Conservation (phyloP, 202 grass and related monocot genomes). For the Miscanthus sacchariflorus region DNA sequence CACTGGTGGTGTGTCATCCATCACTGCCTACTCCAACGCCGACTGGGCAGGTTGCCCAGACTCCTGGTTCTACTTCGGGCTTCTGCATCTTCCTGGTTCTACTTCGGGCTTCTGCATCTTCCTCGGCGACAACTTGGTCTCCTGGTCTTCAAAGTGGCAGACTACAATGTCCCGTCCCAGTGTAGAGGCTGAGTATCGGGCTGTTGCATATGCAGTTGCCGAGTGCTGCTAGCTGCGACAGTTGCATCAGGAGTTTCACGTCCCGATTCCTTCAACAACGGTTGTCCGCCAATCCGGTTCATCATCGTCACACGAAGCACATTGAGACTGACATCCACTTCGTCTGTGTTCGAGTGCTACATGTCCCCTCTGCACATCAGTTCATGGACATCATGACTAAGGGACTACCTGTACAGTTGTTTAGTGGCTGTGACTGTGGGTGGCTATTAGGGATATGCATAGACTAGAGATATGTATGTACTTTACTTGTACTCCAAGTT, state of each 20-base stretch:
- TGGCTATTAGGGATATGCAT: not conserved
- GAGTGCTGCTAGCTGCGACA: not conserved
- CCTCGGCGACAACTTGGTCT: too few relatives aligned
- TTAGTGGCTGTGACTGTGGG: too few relatives aligned
- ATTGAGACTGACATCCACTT: not conserved
- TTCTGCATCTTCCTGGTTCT: not conserved
- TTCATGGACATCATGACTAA: not conserved
- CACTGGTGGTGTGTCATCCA: not conserved
- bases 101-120: not conserved
- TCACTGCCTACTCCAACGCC: too few relatives aligned
- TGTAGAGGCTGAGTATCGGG: not conserved
- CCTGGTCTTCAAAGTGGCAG: not conserved
- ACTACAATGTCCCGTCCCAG: not conserved
- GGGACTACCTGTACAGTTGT: not conserved
- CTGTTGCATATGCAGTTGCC: too few relatives aligned
- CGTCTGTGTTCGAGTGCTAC: not conserved
- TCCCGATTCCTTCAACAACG: not conserved
- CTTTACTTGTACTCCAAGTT: not conserved
- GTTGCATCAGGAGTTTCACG: not conserved
- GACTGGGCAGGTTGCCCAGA: not conserved
- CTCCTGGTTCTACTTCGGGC: not conserved
- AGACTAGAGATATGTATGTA: not conserved
- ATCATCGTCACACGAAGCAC: not conserved
- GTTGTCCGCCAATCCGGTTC: not conserved
- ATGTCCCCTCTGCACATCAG: not conserved